Evolutionary conservation across 2,329 filamentous ascomycete species (phyloP), one percentile per base, ranked within the genome.

Genomic region (Diaporthe vexans): DNA sequence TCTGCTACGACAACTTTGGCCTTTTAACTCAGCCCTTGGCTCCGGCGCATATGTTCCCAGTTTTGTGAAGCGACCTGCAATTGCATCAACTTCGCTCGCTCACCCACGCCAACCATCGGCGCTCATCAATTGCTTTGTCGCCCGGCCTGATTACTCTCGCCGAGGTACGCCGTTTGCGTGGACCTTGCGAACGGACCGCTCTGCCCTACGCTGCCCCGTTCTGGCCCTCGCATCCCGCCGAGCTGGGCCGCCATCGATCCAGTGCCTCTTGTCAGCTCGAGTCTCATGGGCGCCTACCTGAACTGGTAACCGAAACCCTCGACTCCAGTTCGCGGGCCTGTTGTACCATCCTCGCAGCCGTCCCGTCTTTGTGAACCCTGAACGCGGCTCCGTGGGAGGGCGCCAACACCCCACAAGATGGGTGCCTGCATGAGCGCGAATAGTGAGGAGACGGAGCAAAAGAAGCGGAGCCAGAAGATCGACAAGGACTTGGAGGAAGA

Each of bases 401-500:
- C 72, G 61, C 56, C 59, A 46, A 61, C 57, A 68, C 63, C 57
- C 68, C 37, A 61, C 86, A 90, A 82, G 80, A 99, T 99, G 97
- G 97, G 97, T 85, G 91, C 91, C 80, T 99, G 97, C 88, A 94
- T 97, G 91, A 98, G 95, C 86, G 93, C 93, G 78, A 94, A 91
- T 83, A 93, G 93, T 83, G 95, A 95, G 83, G 95, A 97, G 87
- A 91, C 89, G 83, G 95, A 98, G 82, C 93, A 95, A 89, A 98
- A 97, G 90, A 98, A 98, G 89, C 92, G 94, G 85, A 98, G 95
- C 85, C 95, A 98, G 86, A 93, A 93, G 84, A 99, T 99, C 82
- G 97, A 99, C 86, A 94, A 94, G 85, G 93, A 91, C 80, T 89
- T 99, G 76, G 96, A 98, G 83, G 96, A 98, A 83, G 97, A 99